Conservation (phyloP, 192 early-diverging fungal species). For the Umbelopsis isabellina region DNA sequence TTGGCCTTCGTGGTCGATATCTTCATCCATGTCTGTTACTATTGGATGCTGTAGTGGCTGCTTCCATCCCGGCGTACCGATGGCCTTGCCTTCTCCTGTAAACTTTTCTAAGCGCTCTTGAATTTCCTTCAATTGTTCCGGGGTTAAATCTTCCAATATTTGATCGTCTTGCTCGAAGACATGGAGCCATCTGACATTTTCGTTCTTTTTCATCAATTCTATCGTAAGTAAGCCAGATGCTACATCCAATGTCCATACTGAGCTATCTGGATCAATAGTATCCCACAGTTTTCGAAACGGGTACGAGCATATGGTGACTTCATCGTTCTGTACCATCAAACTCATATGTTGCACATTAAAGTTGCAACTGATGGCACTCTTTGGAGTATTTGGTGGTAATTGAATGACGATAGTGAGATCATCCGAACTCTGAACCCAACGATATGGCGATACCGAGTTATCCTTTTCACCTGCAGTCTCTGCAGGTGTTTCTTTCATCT, state of each 20-base stretch:
- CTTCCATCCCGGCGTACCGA: conserved; percentile 33
- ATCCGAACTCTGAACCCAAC: conserved; percentile 68
- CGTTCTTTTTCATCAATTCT: conserved; percentile 62
- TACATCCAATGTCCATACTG: conserved; percentile 70
- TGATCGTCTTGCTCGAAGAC: conserved; percentile 64
- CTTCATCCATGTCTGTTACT: conserved; percentile 48
- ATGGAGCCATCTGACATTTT: conserved; percentile 66
- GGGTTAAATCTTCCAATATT: conserved; percentile 64
- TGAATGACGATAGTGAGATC: conserved; percentile 70
- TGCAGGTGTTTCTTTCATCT: conserved; percentile 28
- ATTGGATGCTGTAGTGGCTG: conserved; percentile 33
- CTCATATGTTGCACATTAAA: conserved; percentile 49
- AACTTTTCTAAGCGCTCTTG: conserved; percentile 62
- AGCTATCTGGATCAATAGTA: conserved; percentile 56
- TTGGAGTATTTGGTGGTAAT: conserved; percentile 54
- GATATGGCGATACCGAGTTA: conserved; percentile 48
- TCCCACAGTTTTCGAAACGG: conserved; percentile 44
- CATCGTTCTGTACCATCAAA: conserved; percentile 44
- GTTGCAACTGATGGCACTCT: conserved; percentile 61
- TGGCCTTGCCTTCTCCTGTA: conserved; percentile 46
- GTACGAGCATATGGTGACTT: conserved; percentile 3
- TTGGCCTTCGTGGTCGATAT: conserved; percentile 50
- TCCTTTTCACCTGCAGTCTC: conserved; percentile 20
- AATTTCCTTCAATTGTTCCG: conserved; percentile 61
- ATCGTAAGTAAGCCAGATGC: conserved; percentile 60